Evolutionary conservation across 164 flowering plant species (phyloP).

Genomic region (Chimonanthus praecox): DNA sequence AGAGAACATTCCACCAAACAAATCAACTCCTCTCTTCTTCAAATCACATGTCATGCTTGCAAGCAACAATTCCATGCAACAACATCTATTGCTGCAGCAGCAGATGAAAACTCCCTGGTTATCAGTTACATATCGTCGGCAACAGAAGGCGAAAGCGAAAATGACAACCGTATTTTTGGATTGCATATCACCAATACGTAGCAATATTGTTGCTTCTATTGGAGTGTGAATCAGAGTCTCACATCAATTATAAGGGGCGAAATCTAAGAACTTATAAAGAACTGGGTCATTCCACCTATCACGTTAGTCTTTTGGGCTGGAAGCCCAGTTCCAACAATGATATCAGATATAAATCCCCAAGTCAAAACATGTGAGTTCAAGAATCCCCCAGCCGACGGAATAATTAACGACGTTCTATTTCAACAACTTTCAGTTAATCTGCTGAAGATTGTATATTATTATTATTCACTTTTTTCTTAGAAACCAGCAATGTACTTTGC

Average conservation of each 20-base stretch:
- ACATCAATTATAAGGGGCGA: too few species aligned
- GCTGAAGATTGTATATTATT: conserved; percentile 15
- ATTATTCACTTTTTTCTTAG: conserved; percentile 15
- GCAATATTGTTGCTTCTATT: neutral
- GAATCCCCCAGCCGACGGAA: too few species aligned
- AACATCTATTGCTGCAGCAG: conserved; percentile 5
- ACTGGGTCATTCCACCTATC: too few species aligned
- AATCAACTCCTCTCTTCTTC: conserved; percentile 52
- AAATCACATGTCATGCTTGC: conserved; percentile 79
- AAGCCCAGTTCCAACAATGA: too few species aligned
- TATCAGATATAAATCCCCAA: neutral
- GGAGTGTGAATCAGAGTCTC: too few species aligned
- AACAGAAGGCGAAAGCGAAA: conserved; percentile 58
- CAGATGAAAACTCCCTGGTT: conserved; percentile 40
- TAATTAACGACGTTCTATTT: too few species aligned
- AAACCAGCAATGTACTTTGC: conserved; percentile 13
- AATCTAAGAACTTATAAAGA: too few species aligned
- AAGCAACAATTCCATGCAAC: conserved; percentile 49
- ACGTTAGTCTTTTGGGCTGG: too few species aligned
- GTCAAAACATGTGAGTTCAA: neutral
- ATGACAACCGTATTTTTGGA: conserved; percentile 20
- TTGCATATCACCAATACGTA: conserved; percentile 6
- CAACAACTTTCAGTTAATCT: neutral
- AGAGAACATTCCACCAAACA: conserved; percentile 62
- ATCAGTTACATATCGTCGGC: conserved; percentile 61